These are phyloP conservation scores for Plantago rigida DNA, from an alignment of 305 asterid genomes.

Conservation along the genomic window DNA sequence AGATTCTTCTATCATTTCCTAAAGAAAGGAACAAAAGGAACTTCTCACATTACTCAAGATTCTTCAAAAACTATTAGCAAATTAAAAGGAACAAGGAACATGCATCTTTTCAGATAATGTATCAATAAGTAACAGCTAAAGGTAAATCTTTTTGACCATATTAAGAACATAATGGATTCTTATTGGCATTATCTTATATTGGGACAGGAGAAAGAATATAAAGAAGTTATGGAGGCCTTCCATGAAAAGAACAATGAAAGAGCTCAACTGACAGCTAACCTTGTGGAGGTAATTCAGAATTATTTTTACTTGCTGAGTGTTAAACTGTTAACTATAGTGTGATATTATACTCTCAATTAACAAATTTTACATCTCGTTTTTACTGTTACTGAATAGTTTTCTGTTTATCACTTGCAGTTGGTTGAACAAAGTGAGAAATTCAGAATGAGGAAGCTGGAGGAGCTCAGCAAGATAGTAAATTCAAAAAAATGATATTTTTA, in stretches of 20 bases:
- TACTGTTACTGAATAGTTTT: neutral
- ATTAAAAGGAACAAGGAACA: neutral
- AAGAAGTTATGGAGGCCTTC: constrained; percentile 68
- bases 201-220: constrained; percentile 75
- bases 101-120: neutral
- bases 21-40: constrained; percentile 3
- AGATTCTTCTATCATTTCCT: constrained; percentile 9
- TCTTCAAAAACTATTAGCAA: too few species aligned
- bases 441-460: constrained; percentile 77
- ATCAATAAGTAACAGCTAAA: neutral
- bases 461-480: constrained; percentile 62
- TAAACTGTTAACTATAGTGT: neutral
- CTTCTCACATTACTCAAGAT: too few species aligned
- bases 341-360: neutral
- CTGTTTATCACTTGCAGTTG: constrained; percentile 39
- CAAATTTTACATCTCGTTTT: neutral
- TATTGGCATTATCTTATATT: neutral
- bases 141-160: constrained; percentile 19
- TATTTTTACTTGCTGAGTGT: neutral
- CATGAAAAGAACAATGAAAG: constrained; percentile 77
- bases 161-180: constrained; percentile 11
- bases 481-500: constrained; percentile 27
- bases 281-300: constrained; percentile 54
- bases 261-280: constrained; percentile 58
- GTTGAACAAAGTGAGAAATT: constrained; percentile 66